phyloP scores from a whole-genome alignment of 108 stramenopile species.

The Pseudonitzschia delicatissima region DNA sequence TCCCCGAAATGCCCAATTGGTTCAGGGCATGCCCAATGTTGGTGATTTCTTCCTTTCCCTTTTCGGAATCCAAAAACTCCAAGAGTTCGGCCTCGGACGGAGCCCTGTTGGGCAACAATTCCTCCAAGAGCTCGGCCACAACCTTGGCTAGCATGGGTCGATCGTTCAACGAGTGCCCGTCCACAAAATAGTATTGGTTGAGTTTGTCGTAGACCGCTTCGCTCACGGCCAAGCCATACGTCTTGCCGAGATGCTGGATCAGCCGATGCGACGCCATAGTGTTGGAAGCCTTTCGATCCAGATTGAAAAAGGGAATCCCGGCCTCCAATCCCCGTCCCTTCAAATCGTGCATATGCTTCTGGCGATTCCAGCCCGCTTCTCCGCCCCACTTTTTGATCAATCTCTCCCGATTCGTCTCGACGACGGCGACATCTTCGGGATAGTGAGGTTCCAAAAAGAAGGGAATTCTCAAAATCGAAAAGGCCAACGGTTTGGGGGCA shows the following conservation, averaged over 20 bases:
- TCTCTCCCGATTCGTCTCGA: slow-evolving; percentile 80
- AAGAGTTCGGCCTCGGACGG: slow-evolving; percentile 38
- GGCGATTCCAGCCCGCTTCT: slow-evolving; percentile 63
- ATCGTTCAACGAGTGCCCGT: slow-evolving; percentile 60
- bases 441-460: slow-evolving; percentile 87
- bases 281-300: slow-evolving; percentile 78
- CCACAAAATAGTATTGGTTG: slow-evolving; percentile 75
- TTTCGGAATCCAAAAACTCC: slow-evolving; percentile 59
- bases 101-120: slow-evolving; percentile 26
- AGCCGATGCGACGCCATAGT: slow-evolving; percentile 85
- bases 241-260: slow-evolving; percentile 77
- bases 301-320: slow-evolving; percentile 84
- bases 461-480: slow-evolving; percentile 78
- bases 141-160: slow-evolving; percentile 51
- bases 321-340: slow-evolving; percentile 76
- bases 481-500: slow-evolving; percentile 47
- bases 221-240: slow-evolving; percentile 61
- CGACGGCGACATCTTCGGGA: slow-evolving; percentile 58
- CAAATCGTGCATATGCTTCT: slow-evolving; percentile 71
- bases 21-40: slow-evolving; percentile 43
- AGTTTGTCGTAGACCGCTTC: slow-evolving; percentile 78
- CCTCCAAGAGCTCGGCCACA: slow-evolving; percentile 38
- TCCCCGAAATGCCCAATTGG: slow-evolving; percentile 68
- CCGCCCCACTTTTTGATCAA: slow-evolving; percentile 85
- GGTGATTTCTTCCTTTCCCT: slow-evolving; percentile 70